Base-by-base conservation (phyloP, 768 basidiomycete species). In the Boletus subcaerulescens region DNA sequence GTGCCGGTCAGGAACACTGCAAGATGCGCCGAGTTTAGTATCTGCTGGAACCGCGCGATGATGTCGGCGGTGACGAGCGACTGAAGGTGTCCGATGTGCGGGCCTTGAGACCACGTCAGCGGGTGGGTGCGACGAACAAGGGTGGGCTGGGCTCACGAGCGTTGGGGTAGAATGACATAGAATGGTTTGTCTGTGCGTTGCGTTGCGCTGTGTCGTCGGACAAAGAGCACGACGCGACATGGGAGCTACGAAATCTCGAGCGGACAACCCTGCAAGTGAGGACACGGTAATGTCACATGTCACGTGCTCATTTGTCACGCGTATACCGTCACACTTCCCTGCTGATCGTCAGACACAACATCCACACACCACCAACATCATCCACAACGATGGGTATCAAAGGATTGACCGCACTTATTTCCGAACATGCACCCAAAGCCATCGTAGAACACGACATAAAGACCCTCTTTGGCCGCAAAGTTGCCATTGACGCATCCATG, bases 401-500 rank as follows among this genome's bases (percentile, higher is more conserved):
- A 75, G 94, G 97, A 24, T 80, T 99, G 32, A 98, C 95, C 13
- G 88, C 82, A 11, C 80, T 99, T 20, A 79, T 99, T 57, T 86
- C 85, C 9, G 89, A 98, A 66, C 85, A 96, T 72, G 93, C 97
- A 7, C 97, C 97, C 1, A 83, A 79, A 48, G 78, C 90, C 10
- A 93, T 97, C 63, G 82, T 70, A 71, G 93, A 95, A 62, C 92
- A 95, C 68, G 92, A 96, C 38, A 98, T 98, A 53, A 96, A 97
- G 76, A 94, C 92, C 24, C 85, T 99, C 42, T 98, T 99, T 62
- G 96, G 97, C 2, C 86, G 97, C 63, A 98, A 98, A 77, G 94
- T 98, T 60, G 96, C 96, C 55, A 93, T 99, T 60, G 97, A 99
- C 78, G 97, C 97, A 68, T 94, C 91, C 56, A 93, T 94, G 91